These are phyloP conservation scores for Linnemannia schmuckeri DNA, from an alignment of 192 early-diverging fungal genomes.

Conservation along the genomic window DNA sequence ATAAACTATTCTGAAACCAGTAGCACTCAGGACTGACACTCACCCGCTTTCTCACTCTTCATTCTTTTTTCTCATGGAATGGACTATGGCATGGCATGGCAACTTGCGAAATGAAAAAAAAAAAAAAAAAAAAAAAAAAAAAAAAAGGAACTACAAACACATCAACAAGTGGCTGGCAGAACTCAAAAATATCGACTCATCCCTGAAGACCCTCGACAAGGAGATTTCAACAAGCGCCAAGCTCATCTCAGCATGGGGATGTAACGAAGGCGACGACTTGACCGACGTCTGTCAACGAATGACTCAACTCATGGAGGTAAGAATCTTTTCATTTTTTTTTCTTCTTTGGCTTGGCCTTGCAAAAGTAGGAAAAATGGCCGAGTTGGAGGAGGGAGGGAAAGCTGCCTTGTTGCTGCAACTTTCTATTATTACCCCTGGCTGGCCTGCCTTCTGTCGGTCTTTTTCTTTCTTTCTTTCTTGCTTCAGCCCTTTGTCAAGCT, in stretches of 20 bases:
- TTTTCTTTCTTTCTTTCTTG: neutral
- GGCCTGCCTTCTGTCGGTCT: neutral
- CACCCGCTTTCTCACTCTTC: neutral
- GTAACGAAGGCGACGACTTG: conserved; percentile 52
- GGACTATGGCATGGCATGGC: too few species aligned
- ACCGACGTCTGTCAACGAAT: conserved; percentile 54
- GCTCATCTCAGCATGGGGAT: conserved; percentile 51
- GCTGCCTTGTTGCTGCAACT: neutral
- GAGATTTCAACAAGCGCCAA: conserved; percentile 44
- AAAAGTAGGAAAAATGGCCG: neutral
- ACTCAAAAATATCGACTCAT: conserved; percentile 53
- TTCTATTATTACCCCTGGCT: neutral
- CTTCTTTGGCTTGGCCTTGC: neutral
- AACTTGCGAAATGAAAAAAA: neutral
- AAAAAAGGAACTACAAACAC: conserved; percentile 50
- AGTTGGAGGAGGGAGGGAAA: neutral
- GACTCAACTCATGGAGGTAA: conserved; percentile 57
- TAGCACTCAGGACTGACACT: neutral
- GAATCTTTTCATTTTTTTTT: neutral
- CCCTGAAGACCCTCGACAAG: conserved; percentile 50
- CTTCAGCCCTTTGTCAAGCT: neutral
- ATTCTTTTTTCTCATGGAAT: neutral
- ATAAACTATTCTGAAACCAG: conserved; percentile 32
- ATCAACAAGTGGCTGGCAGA: conserved; percentile 58
- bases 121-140: conserved; percentile 18